Evolutionary conservation across 208 protist species (phyloP).

Genomic region (Trypanosoma lewisi): DNA sequence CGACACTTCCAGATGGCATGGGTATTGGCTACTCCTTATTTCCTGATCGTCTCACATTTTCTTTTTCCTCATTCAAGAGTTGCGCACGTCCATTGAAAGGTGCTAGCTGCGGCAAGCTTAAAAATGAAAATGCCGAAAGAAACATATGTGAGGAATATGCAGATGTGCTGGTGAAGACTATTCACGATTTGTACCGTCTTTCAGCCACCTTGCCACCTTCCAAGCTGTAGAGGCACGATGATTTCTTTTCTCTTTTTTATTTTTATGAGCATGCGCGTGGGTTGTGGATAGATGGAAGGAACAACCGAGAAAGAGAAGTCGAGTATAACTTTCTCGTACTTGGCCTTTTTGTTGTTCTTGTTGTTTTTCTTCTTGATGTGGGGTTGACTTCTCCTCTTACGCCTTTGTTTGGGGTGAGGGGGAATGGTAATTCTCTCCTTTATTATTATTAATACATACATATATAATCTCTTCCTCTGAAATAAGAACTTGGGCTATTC

Average conservation of each 20-base stretch:
- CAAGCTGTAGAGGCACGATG: neutral
- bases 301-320: too few relatives aligned
- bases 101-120: neutral
- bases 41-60: slow-evolving; percentile 16
- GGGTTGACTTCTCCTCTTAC: too few relatives aligned
- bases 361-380: neutral
- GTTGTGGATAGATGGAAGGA: too few relatives aligned
- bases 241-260: slow-evolving; percentile 25
- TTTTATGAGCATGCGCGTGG: neutral
- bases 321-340: too few relatives aligned
- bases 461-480: neutral
- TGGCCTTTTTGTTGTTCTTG: neutral
- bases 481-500: too few relatives aligned
- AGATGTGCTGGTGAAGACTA: neutral
- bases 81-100: slow-evolving; percentile 12
- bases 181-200: slow-evolving; percentile 7
- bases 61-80: slow-evolving; percentile 4
- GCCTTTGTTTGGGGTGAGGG: too few relatives aligned
- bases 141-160: slow-evolving; percentile 8
- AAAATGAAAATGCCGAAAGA: neutral
- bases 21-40: slow-evolving; percentile 27
- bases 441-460: neutral
- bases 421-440: neutral
- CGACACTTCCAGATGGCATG: slow-evolving; percentile 18
- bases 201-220: neutral